Percentiles rank a stretch among this genome's conserved stretches.
These are phyloP conservation scores for Candida glaebosa DNA, from an alignment of 805 yeast species.

Conservation along the genomic window DNA sequence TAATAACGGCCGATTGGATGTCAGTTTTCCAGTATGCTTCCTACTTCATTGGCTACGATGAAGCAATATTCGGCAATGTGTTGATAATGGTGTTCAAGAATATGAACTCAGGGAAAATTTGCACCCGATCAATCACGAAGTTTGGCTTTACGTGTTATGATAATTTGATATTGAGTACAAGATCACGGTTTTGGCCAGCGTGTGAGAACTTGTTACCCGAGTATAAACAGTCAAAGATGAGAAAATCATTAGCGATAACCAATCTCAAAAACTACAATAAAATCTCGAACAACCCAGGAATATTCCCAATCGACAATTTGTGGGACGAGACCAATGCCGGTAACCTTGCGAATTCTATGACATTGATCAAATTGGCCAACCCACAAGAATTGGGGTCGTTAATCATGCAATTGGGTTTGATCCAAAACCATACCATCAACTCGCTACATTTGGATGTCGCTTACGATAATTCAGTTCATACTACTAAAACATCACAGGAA, in stretches of 20 bases:
- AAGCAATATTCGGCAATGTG: slow-evolving; percentile 44
- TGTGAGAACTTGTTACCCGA: slow-evolving; percentile 59
- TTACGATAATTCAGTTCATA: slow-evolving; percentile 48
- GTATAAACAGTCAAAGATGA: slow-evolving; percentile 53
- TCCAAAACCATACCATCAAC: slow-evolving; percentile 47
- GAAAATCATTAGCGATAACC: slow-evolving; percentile 75
- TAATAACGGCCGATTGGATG: slow-evolving; percentile 29
- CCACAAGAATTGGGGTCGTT: slow-evolving; percentile 58
- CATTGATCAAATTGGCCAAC: slow-evolving; percentile 45
- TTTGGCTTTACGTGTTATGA: slow-evolving; percentile 64
- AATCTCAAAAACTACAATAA: slow-evolving; percentile 63
- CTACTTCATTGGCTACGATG: slow-evolving; percentile 54
- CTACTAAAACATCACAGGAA: slow-evolving; percentile 44
- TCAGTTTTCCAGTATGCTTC: slow-evolving; percentile 46
- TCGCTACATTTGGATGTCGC: slow-evolving; percentile 71
- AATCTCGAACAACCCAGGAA: slow-evolving; percentile 38
- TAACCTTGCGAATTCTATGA: slow-evolving; percentile 64
- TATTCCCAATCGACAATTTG: slow-evolving; percentile 36
- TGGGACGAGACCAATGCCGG: slow-evolving; percentile 88
- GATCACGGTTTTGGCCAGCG: slow-evolving; percentile 76
- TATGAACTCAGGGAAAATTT: slow-evolving; percentile 41
- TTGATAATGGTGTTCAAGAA: slow-evolving; percentile 51
- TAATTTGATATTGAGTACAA: slow-evolving; percentile 51
- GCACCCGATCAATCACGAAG: slow-evolving; percentile 54
- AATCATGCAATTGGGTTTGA: slow-evolving; percentile 54